Evolutionary conservation across 352 stramenopile genomes (phyloP).

Genomic region (Lagenidium giganteum): DNA sequence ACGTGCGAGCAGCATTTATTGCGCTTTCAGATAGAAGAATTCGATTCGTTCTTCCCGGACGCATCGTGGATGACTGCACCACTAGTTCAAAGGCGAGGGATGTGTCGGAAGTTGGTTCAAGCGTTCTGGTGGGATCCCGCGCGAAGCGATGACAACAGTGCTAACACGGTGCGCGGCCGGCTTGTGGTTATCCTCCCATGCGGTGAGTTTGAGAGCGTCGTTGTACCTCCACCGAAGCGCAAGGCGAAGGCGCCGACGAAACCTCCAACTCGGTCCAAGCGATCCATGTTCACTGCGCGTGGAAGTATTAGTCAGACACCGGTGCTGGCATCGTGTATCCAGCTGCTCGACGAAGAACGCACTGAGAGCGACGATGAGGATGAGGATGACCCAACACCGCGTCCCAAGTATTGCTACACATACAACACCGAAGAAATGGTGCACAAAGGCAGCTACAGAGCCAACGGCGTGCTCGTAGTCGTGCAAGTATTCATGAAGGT

Average conservation of each 20-base stretch:
- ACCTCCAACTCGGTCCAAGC: constrained; percentile 10
- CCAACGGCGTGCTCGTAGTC: constrained; percentile 47
- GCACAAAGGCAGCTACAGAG: constrained; percentile 50
- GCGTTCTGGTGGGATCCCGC: constrained; percentile 8
- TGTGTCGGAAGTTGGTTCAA: constrained; percentile 22
- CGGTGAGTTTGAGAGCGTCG: constrained; percentile 13
- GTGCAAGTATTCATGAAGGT: constrained; percentile 53
- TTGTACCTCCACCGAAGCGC: too few relatives aligned
- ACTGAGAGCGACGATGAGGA: constrained; percentile 15
- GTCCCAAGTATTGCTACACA: constrained; percentile 19
- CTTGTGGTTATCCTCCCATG: constrained; percentile 16
- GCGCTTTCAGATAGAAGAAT: constrained; percentile 32
- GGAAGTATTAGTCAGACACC: constrained; percentile 9
- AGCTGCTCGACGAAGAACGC: constrained; percentile 31
- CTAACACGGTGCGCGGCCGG: constrained; percentile 1
- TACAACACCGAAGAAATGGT: constrained; percentile 58
- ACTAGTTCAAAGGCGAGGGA: constrained; percentile 3
- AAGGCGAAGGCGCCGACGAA: neutral
- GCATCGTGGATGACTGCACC: constrained; percentile 30
- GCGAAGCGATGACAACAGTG: constrained; percentile 9
- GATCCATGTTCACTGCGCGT: constrained; percentile 17
- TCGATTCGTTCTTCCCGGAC: constrained; percentile 42
- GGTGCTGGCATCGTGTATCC: constrained; percentile 32
- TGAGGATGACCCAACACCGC: neutral
- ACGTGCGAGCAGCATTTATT: constrained; percentile 49